Evolutionary conservation across 768 basidiomycete genomes (phyloP), one percentile per base, ranked within the genome.

Genomic region (Xerocomellus amylosporus): DNA sequence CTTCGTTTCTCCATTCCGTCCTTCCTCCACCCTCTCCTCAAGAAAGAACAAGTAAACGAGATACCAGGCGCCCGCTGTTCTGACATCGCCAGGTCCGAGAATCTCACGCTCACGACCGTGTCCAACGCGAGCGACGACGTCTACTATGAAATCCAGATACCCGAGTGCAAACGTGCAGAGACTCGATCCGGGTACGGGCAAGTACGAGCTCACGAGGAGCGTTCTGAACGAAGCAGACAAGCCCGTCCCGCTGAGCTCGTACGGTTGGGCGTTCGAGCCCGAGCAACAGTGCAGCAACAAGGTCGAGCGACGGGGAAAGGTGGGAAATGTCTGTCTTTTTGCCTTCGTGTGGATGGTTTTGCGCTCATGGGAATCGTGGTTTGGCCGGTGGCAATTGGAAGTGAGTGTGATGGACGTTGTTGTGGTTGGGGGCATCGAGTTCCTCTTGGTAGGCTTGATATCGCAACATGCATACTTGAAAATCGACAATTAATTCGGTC

Each of bases 141-240:
- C 50, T 74, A 73, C 67, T 77, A 72, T 53, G 76, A 77, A 51
- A 59, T 77, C 51, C 64, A 69, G 36, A 77, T 75, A 31, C 74
- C 72, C 17, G 63, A 67, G 39, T 73, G 74, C 74, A 71, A 71
- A 46, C 60, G 58, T 77, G 39, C 61, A 61, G 39, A 63, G 70
- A 46, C 65, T 74, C 22, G 68, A 75, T 58, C 45, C 62, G 5
- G 64, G 63, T 39, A 69, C 63, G 24, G 57, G 62, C 30, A 58
- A 49, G 57, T 74, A 71, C 53, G 62, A 69, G 30, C 49, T 65
- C 53, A 63, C 72, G 30, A 74, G 64, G 4, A 67, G 61, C 57
- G 51, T 77, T 46, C 60, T 66, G 48, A 73, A 69, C 53, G 67
- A 71, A 45, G 59, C 51, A 19, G 47, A 62, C 55, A 67, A 67